Conservation (phyloP, 805 yeast species). For the Saccharomycopsis guyanensis region DNA sequence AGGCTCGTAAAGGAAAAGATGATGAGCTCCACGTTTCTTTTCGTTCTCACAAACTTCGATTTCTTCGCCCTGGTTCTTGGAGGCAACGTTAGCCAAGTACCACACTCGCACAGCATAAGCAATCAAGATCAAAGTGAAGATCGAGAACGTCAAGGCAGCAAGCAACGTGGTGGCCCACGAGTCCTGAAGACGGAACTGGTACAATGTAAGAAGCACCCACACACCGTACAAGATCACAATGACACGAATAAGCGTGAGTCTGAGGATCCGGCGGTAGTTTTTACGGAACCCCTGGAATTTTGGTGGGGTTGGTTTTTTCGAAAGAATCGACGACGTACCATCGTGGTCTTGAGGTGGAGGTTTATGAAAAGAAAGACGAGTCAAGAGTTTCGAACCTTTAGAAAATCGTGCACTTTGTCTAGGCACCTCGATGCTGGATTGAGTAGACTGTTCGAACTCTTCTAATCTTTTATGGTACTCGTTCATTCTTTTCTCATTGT, state of each 20-base stretch:
- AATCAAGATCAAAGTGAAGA: slow-evolving; percentile 24
- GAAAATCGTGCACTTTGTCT: slow-evolving; percentile 17
- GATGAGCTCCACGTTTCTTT: slow-evolving; percentile 12
- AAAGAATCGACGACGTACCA: neutral
- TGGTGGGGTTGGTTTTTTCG: slow-evolving; percentile 12
- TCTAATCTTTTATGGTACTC: slow-evolving; percentile 8
- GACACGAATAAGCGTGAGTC: slow-evolving; percentile 25
- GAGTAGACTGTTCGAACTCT: slow-evolving; percentile 12
- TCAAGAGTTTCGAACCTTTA: slow-evolving; percentile 8
- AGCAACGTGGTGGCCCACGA: slow-evolving; percentile 27
- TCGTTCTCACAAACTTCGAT: slow-evolving; percentile 12
- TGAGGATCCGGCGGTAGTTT: slow-evolving; percentile 23
- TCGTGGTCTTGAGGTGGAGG: neutral
- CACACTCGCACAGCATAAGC: slow-evolving; percentile 24
- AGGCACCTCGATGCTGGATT: neutral
- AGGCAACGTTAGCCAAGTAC: slow-evolving; percentile 24
- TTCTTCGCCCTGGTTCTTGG: slow-evolving; percentile 21
- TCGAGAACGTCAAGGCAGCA: slow-evolving; percentile 26
- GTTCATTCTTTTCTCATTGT: slow-evolving; percentile 15
- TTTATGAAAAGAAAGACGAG: slow-evolving; percentile 9
- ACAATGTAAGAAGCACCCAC: slow-evolving; percentile 27
- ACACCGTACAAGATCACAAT: slow-evolving; percentile 28
- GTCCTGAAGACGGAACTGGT: slow-evolving; percentile 27
- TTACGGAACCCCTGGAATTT: slow-evolving; percentile 23
- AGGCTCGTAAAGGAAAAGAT: slow-evolving; percentile 26